Percentiles rank a stretch among this genome's conserved stretches.
Conservation (phyloP, 2,329 filamentous ascomycete genomes). For the Dactylella cylindrospora region DNA sequence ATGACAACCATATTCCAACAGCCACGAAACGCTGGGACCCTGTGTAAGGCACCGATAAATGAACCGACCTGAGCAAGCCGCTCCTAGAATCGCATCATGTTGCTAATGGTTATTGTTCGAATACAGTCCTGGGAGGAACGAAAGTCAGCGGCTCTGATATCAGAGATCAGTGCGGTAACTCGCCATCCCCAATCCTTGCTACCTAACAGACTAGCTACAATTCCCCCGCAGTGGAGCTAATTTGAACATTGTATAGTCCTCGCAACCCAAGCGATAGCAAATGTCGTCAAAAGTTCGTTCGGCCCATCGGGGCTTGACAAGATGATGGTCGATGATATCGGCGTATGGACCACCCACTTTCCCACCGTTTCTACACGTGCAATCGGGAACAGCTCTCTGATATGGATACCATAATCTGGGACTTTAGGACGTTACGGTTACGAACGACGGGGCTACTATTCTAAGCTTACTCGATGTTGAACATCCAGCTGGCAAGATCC, state of each 20-base stretch:
- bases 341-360: constrained; percentile 63
- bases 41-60: constrained; percentile 62
- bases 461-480: constrained; percentile 93
- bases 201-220: not conserved
- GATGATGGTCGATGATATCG: constrained; percentile 99
- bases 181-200: constrained; percentile 14
- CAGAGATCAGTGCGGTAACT: constrained; percentile 86
- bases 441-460: constrained; percentile 97
- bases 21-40: constrained; percentile 83
- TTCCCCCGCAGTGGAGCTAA: not conserved
- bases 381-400: no score
- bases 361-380: no score
- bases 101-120: constrained; percentile 17
- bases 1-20: constrained; percentile 98
- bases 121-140: constrained; percentile 79
- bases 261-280: constrained; percentile 94
- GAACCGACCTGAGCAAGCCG: not conserved
- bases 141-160: constrained; percentile 98
- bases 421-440: constrained; percentile 81
- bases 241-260: constrained; percentile 62
- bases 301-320: constrained; percentile 96
- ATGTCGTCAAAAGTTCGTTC: constrained; percentile 98
- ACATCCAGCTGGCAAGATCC: constrained; percentile 95
- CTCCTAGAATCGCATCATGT: not conserved
- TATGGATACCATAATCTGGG: constrained; percentile 1